Evolutionary conservation across 1,284 basidiomycete genomes (phyloP).

Genomic region (Fomitiporia mediterranea): DNA sequence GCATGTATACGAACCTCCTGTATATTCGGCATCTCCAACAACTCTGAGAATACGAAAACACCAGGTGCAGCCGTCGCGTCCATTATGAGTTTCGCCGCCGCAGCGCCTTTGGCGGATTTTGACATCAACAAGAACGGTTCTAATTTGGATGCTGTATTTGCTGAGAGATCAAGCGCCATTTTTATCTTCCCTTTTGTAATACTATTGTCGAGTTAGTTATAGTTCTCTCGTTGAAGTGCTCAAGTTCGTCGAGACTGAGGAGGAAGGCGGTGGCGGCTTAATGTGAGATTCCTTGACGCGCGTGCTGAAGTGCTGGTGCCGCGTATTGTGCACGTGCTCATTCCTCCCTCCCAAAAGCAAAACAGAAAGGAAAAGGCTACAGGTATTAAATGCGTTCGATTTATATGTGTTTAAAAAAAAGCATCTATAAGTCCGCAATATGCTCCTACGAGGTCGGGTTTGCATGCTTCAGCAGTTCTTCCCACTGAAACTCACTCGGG

Average conservation of each 20-base stretch:
- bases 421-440: no score
- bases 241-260: not conserved
- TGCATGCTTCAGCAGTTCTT: conserved; percentile 56
- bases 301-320: no score
- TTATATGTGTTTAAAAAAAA: no score
- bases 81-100: conserved; percentile 81
- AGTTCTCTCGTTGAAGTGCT: no score
- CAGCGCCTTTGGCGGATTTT: conserved; percentile 86
- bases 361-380: no score
- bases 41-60: conserved; percentile 86
- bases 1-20: conserved; percentile 56
- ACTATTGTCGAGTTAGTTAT: no score
- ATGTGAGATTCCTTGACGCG: not conserved
- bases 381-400: no score
- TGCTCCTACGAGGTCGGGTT: conserved; percentile 22
- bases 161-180: conserved; percentile 45
- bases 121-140: conserved; percentile 89
- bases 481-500: conserved; percentile 70
- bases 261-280: conserved; percentile 1
- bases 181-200: no score
- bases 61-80: conserved; percentile 86
- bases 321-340: not conserved
- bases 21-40: conserved; percentile 78
- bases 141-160: conserved; percentile 57
- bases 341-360: no score